Evolutionary conservation across 2,329 filamentous ascomycete species (phyloP).

Genomic region (Elsinoe necatrix): DNA sequence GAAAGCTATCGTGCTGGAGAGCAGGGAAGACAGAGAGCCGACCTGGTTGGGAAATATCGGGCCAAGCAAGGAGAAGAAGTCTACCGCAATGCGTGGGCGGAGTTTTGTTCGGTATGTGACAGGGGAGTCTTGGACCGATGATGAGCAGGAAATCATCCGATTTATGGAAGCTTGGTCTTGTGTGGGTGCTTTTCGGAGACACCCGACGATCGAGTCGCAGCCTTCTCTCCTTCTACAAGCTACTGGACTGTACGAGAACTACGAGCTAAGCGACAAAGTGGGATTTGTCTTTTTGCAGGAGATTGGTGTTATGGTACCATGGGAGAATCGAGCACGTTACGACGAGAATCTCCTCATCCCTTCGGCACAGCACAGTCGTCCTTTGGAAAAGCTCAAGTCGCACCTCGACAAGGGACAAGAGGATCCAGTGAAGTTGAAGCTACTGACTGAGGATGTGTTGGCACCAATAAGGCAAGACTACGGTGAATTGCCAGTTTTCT

Average conservation of each 20-base stretch:
- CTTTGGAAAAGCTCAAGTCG: conserved; percentile 35
- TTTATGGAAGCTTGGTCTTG: conserved; percentile 64
- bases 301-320: conserved; percentile 60
- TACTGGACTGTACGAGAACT: conserved; percentile 51
- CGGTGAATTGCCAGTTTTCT: conserved; percentile 55
- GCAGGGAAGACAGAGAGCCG: conserved; percentile 33
- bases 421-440: conserved; percentile 27
- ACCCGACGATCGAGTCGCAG: conserved; percentile 50
- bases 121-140: conserved; percentile 37
- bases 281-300: conserved; percentile 67
- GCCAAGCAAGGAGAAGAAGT: conserved; percentile 29
- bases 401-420: conserved; percentile 26
- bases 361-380: conserved; percentile 36
- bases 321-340: conserved; percentile 60
- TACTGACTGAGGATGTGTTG: conserved; percentile 44
- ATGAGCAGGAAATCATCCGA: conserved; percentile 50
- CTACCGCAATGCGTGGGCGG: conserved; percentile 21
- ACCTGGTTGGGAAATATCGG: conserved; percentile 30
- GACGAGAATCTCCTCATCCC: conserved; percentile 47
- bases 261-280: conserved; percentile 39
- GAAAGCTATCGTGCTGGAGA: conserved; percentile 32
- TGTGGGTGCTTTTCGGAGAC: conserved; percentile 45
- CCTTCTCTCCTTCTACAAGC: conserved; percentile 58
- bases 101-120: conserved; percentile 22
- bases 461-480: conserved; percentile 50